These are phyloP conservation scores for Leptographium radiaticola DNA, from an alignment of 2,329 filamentous ascomycete species.

Conservation along the genomic window DNA sequence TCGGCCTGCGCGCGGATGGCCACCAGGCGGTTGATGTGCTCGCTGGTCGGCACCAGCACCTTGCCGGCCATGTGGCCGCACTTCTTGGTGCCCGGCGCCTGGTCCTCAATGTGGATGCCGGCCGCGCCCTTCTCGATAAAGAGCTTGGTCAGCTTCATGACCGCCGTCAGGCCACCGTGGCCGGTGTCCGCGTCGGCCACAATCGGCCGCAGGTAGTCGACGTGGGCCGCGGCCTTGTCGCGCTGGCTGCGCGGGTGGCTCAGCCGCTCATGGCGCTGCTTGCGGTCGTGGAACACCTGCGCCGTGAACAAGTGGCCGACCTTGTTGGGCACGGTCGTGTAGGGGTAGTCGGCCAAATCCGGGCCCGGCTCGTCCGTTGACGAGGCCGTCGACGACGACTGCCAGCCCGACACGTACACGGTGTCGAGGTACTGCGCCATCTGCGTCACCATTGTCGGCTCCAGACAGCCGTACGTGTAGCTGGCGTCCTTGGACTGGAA, in stretches of 20 bases:
- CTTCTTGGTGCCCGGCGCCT: slow-evolving; percentile 97
- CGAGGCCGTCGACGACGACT: slow-evolving; percentile 92
- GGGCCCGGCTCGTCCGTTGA: slow-evolving; percentile 91
- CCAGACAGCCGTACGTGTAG: slow-evolving; percentile 93
- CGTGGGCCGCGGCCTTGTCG: slow-evolving; percentile 50
- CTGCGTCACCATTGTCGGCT: slow-evolving; percentile 96
- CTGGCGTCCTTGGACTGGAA: slow-evolving; percentile 71
- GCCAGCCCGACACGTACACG: slow-evolving; percentile 97
- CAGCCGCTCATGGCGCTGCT: slow-evolving; percentile 91
- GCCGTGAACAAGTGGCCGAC: slow-evolving; percentile 96
- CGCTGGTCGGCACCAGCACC: slow-evolving; percentile 88
- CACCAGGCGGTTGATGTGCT: slow-evolving; percentile 96
- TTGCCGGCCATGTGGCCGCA: slow-evolving; percentile 99
- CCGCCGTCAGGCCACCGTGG: slow-evolving; percentile 91
- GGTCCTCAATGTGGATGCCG: slow-evolving; percentile 97
- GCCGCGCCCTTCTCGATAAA: slow-evolving; percentile 95
- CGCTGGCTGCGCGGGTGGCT: slow-evolving; percentile 59
- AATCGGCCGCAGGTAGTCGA: slow-evolving; percentile 92
- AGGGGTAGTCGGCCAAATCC: slow-evolving; percentile 95
- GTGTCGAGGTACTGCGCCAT: slow-evolving; percentile 99
- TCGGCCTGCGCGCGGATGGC: slow-evolving; percentile 96
- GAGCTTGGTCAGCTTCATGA: slow-evolving; percentile 98
- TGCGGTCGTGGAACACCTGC: slow-evolving; percentile 98
- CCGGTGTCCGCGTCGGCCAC: slow-evolving; percentile 95
- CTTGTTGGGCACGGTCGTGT: slow-evolving; percentile 96